These are phyloP conservation scores for Guillardia theta DNA, from an alignment of 78 protist genomes.

Conservation along the genomic window DNA sequence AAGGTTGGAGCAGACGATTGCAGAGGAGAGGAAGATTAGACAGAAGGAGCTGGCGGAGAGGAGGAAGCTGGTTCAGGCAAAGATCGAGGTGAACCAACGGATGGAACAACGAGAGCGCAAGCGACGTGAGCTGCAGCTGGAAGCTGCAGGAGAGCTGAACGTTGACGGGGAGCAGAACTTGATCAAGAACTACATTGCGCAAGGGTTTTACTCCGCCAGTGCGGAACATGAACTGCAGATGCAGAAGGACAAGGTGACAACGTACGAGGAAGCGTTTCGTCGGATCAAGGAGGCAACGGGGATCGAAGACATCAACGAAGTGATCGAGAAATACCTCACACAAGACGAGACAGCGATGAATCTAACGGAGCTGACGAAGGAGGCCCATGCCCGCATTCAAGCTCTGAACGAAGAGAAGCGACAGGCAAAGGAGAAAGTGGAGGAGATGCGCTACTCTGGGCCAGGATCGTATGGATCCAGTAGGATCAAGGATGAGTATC, in stretches of 20 bases:
- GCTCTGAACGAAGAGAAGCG: slow-evolving; percentile 9
- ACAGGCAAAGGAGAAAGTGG: slow-evolving; percentile 15
- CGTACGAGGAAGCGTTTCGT: slow-evolving; percentile 70
- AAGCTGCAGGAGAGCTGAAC: slow-evolving; percentile 12
- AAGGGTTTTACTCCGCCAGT: slow-evolving; percentile 36
- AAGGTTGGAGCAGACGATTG: slow-evolving; percentile 40
- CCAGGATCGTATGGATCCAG: slow-evolving; percentile 43
- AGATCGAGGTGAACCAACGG: slow-evolving; percentile 46
- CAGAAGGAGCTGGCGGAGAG: slow-evolving; percentile 52
- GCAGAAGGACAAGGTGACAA: slow-evolving; percentile 40
- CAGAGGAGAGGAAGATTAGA: slow-evolving; percentile 47
- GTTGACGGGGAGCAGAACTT: slow-evolving; percentile 46
- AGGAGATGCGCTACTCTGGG: slow-evolving; percentile 62
- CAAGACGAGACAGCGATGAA: neutral
- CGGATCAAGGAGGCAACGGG: slow-evolving; percentile 80
- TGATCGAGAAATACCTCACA: slow-evolving; percentile 41
- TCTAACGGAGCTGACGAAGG: neutral
- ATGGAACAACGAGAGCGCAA: slow-evolving; percentile 44
- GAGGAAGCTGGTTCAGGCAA: neutral
- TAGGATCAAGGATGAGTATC: slow-evolving; percentile 38
- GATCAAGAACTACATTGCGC: slow-evolving; percentile 38
- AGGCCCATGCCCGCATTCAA: slow-evolving; percentile 21
- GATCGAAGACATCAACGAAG: slow-evolving; percentile 64
- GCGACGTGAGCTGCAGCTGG: slow-evolving; percentile 33
- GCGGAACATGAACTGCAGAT: slow-evolving; percentile 36